phyloP scores from a whole-genome alignment of 192 early-diverging fungal species.

The Coemansia asiatica region DNA sequence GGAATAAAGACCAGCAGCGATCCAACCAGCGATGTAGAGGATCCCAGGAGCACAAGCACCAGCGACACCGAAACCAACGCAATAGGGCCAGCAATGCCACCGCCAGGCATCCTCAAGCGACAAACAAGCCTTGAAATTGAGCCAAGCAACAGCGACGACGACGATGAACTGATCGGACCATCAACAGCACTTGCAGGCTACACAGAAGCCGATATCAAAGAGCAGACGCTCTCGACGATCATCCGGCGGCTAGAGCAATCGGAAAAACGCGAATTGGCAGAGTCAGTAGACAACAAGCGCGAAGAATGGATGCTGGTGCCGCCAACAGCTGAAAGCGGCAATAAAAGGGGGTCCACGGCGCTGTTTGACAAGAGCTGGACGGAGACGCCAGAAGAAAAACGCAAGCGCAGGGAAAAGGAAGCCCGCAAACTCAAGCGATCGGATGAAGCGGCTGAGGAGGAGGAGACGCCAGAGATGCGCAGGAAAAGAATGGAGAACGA shows the following conservation, averaged over 20 bases:
- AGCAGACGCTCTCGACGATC: constrained; percentile 27
- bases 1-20: constrained; percentile 18
- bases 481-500: constrained; percentile 20
- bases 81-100: constrained; percentile 45
- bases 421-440: constrained; percentile 5
- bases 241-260: constrained; percentile 13
- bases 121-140: background rate
- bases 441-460: constrained; percentile 3
- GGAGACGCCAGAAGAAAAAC: constrained; percentile 28
- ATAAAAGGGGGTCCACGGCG: constrained; percentile 4
- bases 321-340: constrained; percentile 22
- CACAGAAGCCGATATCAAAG: constrained; percentile 12
- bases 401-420: constrained; percentile 13
- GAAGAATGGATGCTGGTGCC: constrained; percentile 53
- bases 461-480: constrained; percentile 27
- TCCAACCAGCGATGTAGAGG: background rate
- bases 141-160: background rate
- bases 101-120: background rate
- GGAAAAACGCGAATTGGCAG: background rate
- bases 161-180: constrained; percentile 27
- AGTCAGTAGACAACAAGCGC: constrained; percentile 1
- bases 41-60: constrained; percentile 1
- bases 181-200: constrained; percentile 32
- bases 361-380: constrained; percentile 53
- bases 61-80: background rate